Evolutionary conservation across 2,329 filamentous ascomycete species (phyloP).

Genomic region (Xylariaceae sp.): DNA sequence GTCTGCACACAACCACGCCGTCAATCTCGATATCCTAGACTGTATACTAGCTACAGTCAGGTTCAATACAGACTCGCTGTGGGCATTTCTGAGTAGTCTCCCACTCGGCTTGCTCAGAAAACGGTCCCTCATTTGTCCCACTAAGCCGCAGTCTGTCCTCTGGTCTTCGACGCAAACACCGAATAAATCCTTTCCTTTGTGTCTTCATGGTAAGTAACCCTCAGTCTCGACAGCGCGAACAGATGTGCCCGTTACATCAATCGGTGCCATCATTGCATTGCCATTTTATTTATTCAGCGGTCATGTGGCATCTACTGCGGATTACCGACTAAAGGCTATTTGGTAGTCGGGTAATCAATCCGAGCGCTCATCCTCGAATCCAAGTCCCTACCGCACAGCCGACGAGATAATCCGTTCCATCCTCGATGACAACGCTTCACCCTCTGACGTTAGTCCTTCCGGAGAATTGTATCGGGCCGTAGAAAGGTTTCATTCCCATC

Average conservation of each 20-base stretch:
- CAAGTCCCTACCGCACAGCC: slow-evolving; percentile 33
- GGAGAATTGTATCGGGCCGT: slow-evolving; percentile 48
- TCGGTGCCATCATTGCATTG: background rate
- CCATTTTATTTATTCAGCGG: background rate
- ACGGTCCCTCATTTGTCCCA: background rate
- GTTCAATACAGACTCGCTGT: background rate
- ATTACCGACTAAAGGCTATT: slow-evolving; percentile 12
- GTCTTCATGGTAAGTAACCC: background rate
- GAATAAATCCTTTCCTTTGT: background rate
- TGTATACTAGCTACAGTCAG: background rate
- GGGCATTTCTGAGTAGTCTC: background rate
- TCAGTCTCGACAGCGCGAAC: background rate
- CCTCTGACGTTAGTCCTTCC: slow-evolving; percentile 44
- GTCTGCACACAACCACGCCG: background rate
- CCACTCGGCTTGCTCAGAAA: background rate
- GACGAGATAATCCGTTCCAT: slow-evolving; percentile 42
- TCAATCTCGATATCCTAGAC: background rate
- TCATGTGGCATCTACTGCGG: background rate
- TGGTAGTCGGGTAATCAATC: slow-evolving; percentile 37
- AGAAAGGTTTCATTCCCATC: slow-evolving; percentile 43
- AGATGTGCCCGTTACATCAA: background rate
- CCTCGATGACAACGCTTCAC: slow-evolving; percentile 42
- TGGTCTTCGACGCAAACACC: background rate
- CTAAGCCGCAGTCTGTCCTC: background rate
- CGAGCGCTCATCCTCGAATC: slow-evolving; percentile 30